Evolutionary conservation across 2,329 filamentous ascomycete species (phyloP).

Genomic region (Phaeosphaeriaceae sp.): DNA sequence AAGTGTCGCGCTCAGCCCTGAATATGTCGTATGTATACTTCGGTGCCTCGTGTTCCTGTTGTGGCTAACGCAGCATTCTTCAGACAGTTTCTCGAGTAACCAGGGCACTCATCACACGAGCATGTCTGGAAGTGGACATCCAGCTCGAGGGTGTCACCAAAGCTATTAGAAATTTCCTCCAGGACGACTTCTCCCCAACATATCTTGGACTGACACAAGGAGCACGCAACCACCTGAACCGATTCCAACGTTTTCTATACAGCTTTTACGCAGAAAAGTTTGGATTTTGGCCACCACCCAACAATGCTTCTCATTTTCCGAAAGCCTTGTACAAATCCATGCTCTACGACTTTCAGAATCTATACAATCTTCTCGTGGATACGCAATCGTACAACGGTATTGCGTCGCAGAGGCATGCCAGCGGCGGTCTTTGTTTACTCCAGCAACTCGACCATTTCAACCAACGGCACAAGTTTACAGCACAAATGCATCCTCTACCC

Average conservation of each 20-base stretch:
- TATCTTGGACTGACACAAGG: constrained; percentile 69
- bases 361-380: constrained; percentile 77
- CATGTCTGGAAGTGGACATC: constrained; percentile 69
- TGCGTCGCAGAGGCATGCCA: constrained; percentile 61
- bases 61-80: not conserved
- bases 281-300: constrained; percentile 73
- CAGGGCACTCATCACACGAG: constrained; percentile 69
- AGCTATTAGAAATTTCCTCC: constrained; percentile 71
- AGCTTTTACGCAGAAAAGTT: constrained; percentile 71
- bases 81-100: constrained; percentile 58
- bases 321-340: constrained; percentile 67
- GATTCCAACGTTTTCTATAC: constrained; percentile 73
- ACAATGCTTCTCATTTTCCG: constrained; percentile 59
- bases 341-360: constrained; percentile 71
- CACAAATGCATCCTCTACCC: constrained; percentile 71
- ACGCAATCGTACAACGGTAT: constrained; percentile 59
- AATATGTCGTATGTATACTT: constrained; percentile 64
- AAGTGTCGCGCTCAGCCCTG: constrained; percentile 61
- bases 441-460: constrained; percentile 75
- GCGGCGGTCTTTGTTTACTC: constrained; percentile 73
- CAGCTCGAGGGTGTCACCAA: constrained; percentile 65
- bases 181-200: constrained; percentile 72
- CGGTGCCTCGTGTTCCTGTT: not conserved
- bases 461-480: constrained; percentile 61
- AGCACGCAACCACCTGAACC: constrained; percentile 71